Evolutionary conservation across 352 stramenopile genomes (phyloP).

Genomic region (Phytophthora uliginosa): DNA sequence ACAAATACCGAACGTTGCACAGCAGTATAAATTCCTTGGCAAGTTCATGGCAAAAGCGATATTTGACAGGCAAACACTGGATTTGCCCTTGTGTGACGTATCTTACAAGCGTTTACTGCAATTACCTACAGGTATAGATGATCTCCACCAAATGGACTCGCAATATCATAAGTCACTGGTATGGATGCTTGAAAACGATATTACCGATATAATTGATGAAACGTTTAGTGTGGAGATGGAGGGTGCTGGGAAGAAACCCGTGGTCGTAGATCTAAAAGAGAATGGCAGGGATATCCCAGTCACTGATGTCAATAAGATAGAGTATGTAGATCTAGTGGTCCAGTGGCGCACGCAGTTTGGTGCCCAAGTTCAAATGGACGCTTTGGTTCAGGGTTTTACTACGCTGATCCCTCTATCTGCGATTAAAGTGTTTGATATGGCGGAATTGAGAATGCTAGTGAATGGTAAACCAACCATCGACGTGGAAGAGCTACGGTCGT

Average conservation of each 20-base stretch:
- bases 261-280: constrained; percentile 67
- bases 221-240: constrained; percentile 86
- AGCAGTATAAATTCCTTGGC: constrained; percentile 75
- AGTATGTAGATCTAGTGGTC: constrained; percentile 77
- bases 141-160: constrained; percentile 81
- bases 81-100: constrained; percentile 80
- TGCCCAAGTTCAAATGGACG: constrained; percentile 64
- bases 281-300: constrained; percentile 74
- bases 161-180: constrained; percentile 84
- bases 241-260: constrained; percentile 21
- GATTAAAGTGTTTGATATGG: constrained; percentile 61
- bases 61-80: constrained; percentile 86
- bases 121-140: constrained; percentile 50
- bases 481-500: constrained; percentile 87
- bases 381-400: constrained; percentile 61
- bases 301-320: constrained; percentile 79
- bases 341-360: constrained; percentile 73
- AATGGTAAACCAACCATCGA: constrained; percentile 77
- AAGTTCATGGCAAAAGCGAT: constrained; percentile 89
- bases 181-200: constrained; percentile 91
- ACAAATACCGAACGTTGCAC: constrained; percentile 38
- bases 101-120: constrained; percentile 82
- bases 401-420: constrained; percentile 55
- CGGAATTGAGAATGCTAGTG: constrained; percentile 55
- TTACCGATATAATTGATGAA: constrained; percentile 84